Evolutionary conservation across 1,284 basidiomycete species (phyloP), one percentile per base, ranked within the genome.

Genomic region (Ceratorhiza oryzae-sativae): DNA sequence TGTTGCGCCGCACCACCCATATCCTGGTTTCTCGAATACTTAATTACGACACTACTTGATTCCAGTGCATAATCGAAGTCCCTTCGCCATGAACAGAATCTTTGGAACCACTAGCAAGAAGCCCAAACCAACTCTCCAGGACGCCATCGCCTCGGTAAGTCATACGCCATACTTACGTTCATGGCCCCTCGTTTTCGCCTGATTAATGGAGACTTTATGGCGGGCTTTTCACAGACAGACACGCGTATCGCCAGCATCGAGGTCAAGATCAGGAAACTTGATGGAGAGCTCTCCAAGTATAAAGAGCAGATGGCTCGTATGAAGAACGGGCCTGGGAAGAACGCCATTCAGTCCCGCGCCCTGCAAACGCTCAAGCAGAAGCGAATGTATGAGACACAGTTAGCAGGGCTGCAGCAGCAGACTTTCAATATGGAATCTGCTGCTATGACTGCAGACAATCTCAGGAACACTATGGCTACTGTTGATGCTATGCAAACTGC

Each of bases 401-500:
- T 98, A 42, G 86, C 88, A 9, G 95, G 98, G 80, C 86, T 99
- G 13, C 86, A 92, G 59, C 97, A 99, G 80, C 97, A 99, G 81
- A 91, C 93, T 25, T 99, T 95, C 85, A 99, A 99, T 82, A 99
- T 99, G 94, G 97, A 99, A 83, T 96, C 94, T 75, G 93, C 97
- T 27, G 89, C 92, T 10, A 90, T 99, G 81, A 92, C 95, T 18
- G 98, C 97, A 3, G 97, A 99, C 82, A 99, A 99, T 81, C 82
- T 99, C 76, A 89, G 95, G 75, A 99, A 98, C 79, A 99, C 97
- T 77, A 99, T 99, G 97, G 97, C 95, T n/a, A 99, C 97, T 0
- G 90, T 99, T 25, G 95, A 98, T 78, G 97, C 95, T 4, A 98
- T 99, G 96, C 90, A 95, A 79, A 81, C 87, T n/a, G 96, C 97